Percentiles rank a stretch among this genome's conserved stretches.
Conservation (phyloP, 768 basidiomycete species). For the Leccinum imitatum region DNA sequence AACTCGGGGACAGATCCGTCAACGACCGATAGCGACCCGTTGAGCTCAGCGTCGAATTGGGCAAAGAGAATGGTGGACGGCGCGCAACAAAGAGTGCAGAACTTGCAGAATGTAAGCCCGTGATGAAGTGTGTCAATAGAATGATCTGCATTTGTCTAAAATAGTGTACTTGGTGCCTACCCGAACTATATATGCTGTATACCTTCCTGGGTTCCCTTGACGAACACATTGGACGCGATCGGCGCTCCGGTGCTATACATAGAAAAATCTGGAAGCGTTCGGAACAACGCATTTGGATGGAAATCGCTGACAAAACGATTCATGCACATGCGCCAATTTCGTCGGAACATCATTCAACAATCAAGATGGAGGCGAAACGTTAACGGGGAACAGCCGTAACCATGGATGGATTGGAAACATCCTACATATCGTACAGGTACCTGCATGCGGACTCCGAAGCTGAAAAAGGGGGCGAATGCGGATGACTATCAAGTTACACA, state of each 20-base stretch:
- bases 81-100: slow-evolving; percentile 16
- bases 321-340: neutral
- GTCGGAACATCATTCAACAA: neutral
- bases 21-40: neutral
- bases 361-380: neutral
- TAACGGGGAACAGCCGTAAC: neutral
- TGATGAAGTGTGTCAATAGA: neutral
- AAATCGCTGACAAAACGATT: neutral
- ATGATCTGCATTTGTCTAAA: neutral
- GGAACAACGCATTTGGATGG: too few relatives aligned
- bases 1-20: neutral
- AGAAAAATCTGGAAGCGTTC: neutral
- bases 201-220: neutral
- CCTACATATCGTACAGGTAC: neutral
- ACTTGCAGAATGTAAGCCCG: slow-evolving; percentile 4
- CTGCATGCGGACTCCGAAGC: neutral
- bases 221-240: neutral
- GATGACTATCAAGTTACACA: neutral
- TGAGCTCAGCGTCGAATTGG: slow-evolving; percentile 14
- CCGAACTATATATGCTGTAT: neutral
- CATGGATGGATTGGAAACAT: neutral
- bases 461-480: neutral
- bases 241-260: neutral
- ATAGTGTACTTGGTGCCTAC: neutral
- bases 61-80: slow-evolving; percentile 14